Percentiles rank a stretch among this genome's conserved stretches.
Evolutionary conservation across 345 rosid species (phyloP).

Genomic region (Schrenkiella parvula): DNA sequence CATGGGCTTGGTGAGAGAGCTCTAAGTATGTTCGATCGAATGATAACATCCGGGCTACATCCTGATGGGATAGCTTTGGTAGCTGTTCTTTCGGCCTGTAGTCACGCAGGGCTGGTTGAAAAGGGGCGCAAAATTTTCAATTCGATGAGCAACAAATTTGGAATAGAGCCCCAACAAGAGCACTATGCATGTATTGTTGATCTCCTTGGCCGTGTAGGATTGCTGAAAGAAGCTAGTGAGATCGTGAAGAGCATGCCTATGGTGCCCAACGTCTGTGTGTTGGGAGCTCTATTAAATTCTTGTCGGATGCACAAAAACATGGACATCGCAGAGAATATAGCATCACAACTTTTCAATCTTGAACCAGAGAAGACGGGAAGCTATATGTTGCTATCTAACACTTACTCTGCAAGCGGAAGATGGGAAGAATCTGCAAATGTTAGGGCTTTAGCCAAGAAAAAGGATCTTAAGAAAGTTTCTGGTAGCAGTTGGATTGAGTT

Average conservation of each 20-base stretch:
- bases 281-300: conserved; percentile 73
- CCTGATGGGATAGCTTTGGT: conserved; percentile 66
- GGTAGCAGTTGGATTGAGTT: conserved; percentile 73
- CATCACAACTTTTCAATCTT: conserved; percentile 37
- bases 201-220: conserved; percentile 66
- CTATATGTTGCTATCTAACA: conserved; percentile 61
- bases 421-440: conserved; percentile 68
- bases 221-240: conserved; percentile 56
- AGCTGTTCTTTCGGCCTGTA: conserved; percentile 76
- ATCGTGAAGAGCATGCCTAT: conserved; percentile 58
- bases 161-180: conserved; percentile 55
- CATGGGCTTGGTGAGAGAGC: conserved; percentile 56
- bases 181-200: conserved; percentile 73
- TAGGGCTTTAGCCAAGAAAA: conserved; percentile 56
- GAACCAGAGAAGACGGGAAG: conserved; percentile 41
- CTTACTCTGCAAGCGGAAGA: conserved; percentile 62
- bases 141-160: conserved; percentile 39
- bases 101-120: conserved; percentile 64
- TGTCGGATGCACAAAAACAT: conserved; percentile 58
- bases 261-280: conserved; percentile 55
- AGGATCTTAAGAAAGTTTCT: conserved; percentile 61
- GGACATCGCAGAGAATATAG: conserved; percentile 43
- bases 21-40: conserved; percentile 44
- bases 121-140: conserved; percentile 49
- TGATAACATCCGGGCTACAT: conserved; percentile 42